These are phyloP conservation scores for Cladosporium oxysporum DNA, from an alignment of 2,329 filamentous ascomycete genomes.

Conservation along the genomic window DNA sequence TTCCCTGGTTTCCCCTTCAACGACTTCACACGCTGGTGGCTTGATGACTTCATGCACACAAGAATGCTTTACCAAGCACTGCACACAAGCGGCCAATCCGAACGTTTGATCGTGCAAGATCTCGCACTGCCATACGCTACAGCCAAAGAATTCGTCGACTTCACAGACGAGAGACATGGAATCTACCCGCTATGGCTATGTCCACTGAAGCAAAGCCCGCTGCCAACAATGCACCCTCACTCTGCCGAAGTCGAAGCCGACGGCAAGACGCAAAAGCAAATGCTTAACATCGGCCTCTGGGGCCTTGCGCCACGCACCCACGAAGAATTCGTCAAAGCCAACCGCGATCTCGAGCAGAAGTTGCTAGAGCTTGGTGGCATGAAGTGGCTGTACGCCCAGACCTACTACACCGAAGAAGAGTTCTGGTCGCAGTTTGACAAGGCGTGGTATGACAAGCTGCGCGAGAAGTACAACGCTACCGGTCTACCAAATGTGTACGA, in stretches of 20 bases:
- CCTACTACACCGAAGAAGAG: slow-evolving; percentile 74
- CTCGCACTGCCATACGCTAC: slow-evolving; percentile 51
- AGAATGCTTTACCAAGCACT: slow-evolving; percentile 66
- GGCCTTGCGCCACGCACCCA: slow-evolving; percentile 60
- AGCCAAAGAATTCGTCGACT: slow-evolving; percentile 47
- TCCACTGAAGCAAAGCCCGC: slow-evolving; percentile 41
- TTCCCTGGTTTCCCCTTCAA: slow-evolving; percentile 65
- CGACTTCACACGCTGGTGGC: slow-evolving; percentile 59
- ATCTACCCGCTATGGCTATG: slow-evolving; percentile 55
- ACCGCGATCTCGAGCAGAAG: slow-evolving; percentile 70
- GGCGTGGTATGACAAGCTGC: slow-evolving; percentile 62
- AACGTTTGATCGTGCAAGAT: slow-evolving; percentile 66
- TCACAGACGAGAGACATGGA: slow-evolving; percentile 41
- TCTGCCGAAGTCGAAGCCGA: slow-evolving; percentile 28
- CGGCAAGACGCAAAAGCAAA: slow-evolving; percentile 23
- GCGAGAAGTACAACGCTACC: slow-evolving; percentile 63
- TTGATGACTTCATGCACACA: slow-evolving; percentile 65
- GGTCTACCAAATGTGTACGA: slow-evolving; percentile 68
- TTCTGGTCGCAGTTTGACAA: slow-evolving; percentile 67
- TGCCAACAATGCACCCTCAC: slow-evolving; percentile 37
- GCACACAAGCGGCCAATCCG: slow-evolving; percentile 61
- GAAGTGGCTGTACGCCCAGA: slow-evolving; percentile 87
- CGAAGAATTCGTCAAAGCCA: slow-evolving; percentile 65
- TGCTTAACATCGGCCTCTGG: slow-evolving; percentile 68
- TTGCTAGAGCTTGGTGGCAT: slow-evolving; percentile 70